phyloP scores from a whole-genome alignment of 208 protist species.

The Crithidia brevicula region DNA sequence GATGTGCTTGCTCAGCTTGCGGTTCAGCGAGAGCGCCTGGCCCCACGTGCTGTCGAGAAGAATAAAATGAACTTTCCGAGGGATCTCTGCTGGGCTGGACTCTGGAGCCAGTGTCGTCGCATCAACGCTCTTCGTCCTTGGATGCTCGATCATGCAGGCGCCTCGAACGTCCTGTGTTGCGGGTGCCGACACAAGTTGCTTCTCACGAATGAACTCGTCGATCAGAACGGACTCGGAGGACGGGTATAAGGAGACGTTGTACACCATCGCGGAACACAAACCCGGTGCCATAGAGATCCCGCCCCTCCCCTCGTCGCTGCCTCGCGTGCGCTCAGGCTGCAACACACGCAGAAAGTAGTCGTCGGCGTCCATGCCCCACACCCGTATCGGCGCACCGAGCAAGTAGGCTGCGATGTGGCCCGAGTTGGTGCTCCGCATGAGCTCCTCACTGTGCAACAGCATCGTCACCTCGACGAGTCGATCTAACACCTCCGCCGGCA shows the following conservation, averaged over 20 bases:
- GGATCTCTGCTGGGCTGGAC: too few relatives aligned
- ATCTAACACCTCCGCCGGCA: constrained; percentile 34
- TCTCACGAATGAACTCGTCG: constrained; percentile 17
- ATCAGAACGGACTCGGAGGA: constrained; percentile 24
- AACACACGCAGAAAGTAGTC: constrained; percentile 45
- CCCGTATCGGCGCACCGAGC: constrained; percentile 62
- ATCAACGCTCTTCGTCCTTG: too few relatives aligned
- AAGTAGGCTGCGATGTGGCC: constrained; percentile 84
- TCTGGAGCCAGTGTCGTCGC: too few relatives aligned
- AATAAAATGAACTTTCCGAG: constrained; percentile 56
- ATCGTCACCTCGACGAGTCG: constrained; percentile 57
- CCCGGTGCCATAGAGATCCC: too few relatives aligned
- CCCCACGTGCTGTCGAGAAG: constrained; percentile 85
- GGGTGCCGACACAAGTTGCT: constrained; percentile 13
- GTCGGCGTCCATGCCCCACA: constrained; percentile 79
- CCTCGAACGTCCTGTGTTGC: too few relatives aligned
- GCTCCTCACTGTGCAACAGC: constrained; percentile 77
- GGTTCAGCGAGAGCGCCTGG: constrained; percentile 77
- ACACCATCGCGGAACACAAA: constrained; percentile 8
- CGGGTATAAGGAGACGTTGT: constrained; percentile 58
- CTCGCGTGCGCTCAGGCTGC: background rate
- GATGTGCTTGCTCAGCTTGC: constrained; percentile 59
- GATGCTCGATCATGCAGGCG: too few relatives aligned
- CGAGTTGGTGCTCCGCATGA: constrained; percentile 86
- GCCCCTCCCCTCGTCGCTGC: background rate